Conservation (phyloP, 2,329 filamentous ascomycete species). For the Fusarium xylarioides region DNA sequence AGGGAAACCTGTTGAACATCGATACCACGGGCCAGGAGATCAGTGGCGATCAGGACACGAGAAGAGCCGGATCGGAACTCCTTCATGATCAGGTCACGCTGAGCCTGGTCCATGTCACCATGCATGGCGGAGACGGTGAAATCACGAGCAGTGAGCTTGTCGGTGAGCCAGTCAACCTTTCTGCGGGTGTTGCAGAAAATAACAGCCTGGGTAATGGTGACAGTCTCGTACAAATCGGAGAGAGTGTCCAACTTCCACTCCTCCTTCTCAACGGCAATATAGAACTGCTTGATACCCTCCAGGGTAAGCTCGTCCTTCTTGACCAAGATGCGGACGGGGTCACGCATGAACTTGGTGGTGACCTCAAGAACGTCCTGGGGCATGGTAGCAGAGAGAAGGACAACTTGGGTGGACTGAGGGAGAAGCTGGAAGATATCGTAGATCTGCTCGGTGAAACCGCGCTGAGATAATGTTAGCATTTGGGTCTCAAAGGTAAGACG, state of each 20-base stretch:
- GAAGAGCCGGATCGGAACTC: constrained; percentile 99
- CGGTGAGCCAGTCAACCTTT: constrained; percentile 99
- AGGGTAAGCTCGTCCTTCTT: constrained; percentile 99
- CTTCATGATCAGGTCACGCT: constrained; percentile 99
- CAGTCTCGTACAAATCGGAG: constrained; percentile 98
- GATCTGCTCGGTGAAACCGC: constrained; percentile 99
- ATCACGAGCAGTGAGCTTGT: constrained; percentile 98
- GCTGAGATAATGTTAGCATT: constrained; percentile 62
- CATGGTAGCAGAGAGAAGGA: constrained; percentile 97
- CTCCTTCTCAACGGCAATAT: constrained; percentile 99
- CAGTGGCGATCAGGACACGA: constrained; percentile 97
- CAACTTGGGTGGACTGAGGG: constrained; percentile 97
- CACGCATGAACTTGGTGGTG: constrained; percentile 99
- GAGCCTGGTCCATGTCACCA: constrained; percentile 97
- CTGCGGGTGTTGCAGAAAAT: constrained; percentile 99
- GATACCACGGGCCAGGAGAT: constrained; percentile 98
- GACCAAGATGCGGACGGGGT: constrained; percentile 97
- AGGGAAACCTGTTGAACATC: constrained; percentile 99
- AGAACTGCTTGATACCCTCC: constrained; percentile 99
- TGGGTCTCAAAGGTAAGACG: background rate
- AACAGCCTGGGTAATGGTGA: constrained; percentile 99
- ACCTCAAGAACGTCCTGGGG: constrained; percentile 99
- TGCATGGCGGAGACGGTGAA: constrained; percentile 99
- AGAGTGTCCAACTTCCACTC: constrained; percentile 99
- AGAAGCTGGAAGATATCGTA: constrained; percentile 99